phyloP scores from a whole-genome alignment of 345 rosid species.

The Eucalyptus curtisii region DNA sequence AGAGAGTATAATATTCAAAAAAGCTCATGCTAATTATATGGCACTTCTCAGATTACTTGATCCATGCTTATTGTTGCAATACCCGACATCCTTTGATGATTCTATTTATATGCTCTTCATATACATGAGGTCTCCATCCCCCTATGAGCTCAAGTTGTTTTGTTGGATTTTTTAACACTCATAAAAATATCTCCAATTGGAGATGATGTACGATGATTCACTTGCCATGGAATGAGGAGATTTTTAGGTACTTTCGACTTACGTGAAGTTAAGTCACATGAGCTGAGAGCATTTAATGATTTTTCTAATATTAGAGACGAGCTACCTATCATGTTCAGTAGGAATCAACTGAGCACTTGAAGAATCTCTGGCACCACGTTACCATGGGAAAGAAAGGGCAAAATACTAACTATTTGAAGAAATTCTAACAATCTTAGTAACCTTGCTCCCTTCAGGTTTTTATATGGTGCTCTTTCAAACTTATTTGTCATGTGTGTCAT shows the following conservation, averaged over 20 bases:
- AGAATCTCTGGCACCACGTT: not conserved
- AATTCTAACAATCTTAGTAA: not conserved
- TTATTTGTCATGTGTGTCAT: not conserved
- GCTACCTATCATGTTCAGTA: not conserved
- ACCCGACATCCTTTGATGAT: accelerated
- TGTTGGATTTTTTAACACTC: not conserved
- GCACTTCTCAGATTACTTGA: accelerated
- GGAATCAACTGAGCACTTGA: not conserved
- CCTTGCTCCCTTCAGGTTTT: not conserved
- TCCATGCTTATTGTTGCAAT: not conserved
- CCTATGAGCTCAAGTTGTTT: accelerated
- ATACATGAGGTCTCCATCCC: not conserved
- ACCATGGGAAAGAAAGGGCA: not conserved
- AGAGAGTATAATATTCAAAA: too few species aligned
- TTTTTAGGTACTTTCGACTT: not conserved
- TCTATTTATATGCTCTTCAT: not conserved
- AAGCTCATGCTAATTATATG: not conserved
- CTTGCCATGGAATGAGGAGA: not conserved
- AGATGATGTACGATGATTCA: not conserved
- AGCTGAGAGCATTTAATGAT: not conserved
- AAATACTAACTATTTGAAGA: not conserved
- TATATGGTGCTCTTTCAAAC: not conserved
- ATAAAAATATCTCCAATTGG: not conserved
- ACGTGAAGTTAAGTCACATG: not conserved
- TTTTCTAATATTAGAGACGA: not conserved